A percentile compares a stretch with the other conserved stretches of the same genome.
Conservation (phyloP, 2,329 filamentous ascomycete genomes). For the Fusarium algeriense region DNA sequence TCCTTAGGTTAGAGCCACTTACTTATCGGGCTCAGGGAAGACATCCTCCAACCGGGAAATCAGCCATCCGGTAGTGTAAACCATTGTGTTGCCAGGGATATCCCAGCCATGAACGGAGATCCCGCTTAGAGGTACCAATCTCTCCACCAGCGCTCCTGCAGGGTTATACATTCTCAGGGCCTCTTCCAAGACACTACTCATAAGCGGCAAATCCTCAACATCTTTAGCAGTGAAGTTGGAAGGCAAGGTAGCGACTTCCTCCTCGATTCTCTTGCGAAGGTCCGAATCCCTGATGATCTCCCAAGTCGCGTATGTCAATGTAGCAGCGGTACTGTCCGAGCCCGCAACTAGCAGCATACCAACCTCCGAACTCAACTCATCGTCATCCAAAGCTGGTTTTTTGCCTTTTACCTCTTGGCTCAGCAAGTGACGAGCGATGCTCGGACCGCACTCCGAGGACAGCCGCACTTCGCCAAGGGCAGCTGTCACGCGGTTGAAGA, state of each 20-base stretch:
- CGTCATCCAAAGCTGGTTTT: neutral
- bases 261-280: neutral
- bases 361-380: slow-evolving; percentile 14
- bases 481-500: neutral
- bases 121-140: neutral
- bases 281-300: neutral
- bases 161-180: slow-evolving; percentile 3
- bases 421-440: neutral
- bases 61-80: slow-evolving; percentile 20
- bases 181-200: slow-evolving; percentile 12
- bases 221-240: neutral
- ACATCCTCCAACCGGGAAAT: neutral
- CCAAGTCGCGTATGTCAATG: slow-evolving; percentile 12
- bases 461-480: neutral
- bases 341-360: slow-evolving; percentile 15
- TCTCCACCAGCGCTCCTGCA: neutral
- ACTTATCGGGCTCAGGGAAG: neutral
- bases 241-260: neutral
- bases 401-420: neutral
- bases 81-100: slow-evolving; percentile 1
- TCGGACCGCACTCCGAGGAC: neutral
- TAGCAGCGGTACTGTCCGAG: slow-evolving; percentile 19
- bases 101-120: neutral
- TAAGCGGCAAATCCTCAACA: neutral
- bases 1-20: rapidly evolving